A percentile compares a stretch with the other conserved stretches of the same genome.
Conservation (phyloP, 2,329 filamentous ascomycete species). For the Macrophomina tecta region DNA sequence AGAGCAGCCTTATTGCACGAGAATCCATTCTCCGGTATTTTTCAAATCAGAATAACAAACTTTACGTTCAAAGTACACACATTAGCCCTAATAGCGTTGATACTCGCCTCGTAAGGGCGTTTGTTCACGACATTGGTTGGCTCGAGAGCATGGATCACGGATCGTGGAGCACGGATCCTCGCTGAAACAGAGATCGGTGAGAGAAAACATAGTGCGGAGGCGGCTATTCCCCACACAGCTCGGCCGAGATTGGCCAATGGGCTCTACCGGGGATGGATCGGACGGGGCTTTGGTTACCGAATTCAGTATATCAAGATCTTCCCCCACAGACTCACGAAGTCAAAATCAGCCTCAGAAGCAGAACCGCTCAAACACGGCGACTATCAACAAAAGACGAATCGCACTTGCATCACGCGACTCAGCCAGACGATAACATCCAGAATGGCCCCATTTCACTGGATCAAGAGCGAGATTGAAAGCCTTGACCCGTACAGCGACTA, state of each 20-base stretch:
- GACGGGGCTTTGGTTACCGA: background rate
- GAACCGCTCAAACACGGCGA: background rate
- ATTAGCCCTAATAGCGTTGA: no score
- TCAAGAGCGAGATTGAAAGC: slow-evolving; percentile 6
- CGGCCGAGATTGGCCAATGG: slow-evolving; percentile 4
- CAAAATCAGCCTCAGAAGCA: background rate
- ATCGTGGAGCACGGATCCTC: no score
- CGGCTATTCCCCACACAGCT: background rate
- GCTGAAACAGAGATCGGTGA: no score
- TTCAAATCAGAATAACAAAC: no score
- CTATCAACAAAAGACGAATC: background rate
- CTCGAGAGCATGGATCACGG: no score
- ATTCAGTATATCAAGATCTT: no score
- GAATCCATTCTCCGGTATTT: no score
- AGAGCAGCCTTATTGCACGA: no score
- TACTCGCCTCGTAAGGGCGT: no score
- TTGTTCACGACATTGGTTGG: no score
- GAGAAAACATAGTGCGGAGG: background rate
- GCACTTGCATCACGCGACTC: background rate
- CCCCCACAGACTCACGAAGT: background rate
- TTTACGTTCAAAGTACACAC: no score
- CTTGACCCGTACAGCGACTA: slow-evolving; percentile 14
- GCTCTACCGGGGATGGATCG: background rate
- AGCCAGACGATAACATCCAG: background rate
- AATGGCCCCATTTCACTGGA: background rate